Base-by-base conservation (phyloP, 2,329 filamentous ascomycete species). In the Ascochyta pisi region DNA sequence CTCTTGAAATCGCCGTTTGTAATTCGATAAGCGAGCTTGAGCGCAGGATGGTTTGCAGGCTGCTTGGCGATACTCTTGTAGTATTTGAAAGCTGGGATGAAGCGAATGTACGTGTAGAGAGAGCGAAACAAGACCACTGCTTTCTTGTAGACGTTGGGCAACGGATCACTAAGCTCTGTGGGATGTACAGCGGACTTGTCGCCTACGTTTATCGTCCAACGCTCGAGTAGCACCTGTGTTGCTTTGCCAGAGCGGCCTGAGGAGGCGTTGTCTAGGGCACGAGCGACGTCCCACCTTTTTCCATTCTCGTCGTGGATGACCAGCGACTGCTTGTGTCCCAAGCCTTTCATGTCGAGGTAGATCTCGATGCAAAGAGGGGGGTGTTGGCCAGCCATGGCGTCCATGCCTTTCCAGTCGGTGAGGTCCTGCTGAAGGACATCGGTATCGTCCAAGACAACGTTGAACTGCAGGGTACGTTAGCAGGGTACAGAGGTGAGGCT, bases 111-210 rank as follows among this genome's bases (percentile, higher is more conserved):
- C 45, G 91, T 86, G 74, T 91, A 96, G 41, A 99, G 83, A 1
- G 92, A 92, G 57, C 95, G 86, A 77, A 98, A 97, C 66, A 97
- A 87, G 64, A 98, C 90, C 62, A 99, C 96, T 67, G 91, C 92
- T 78, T 96, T 95, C 79, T 99, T 99, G 83, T 99, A 99, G 55
- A 96, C 88, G 48, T 91, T 94, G 13, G 95, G 92, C 47, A 98
- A 80, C 29, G 85, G 80, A 42, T 84, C 81, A 49, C 77, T 81
- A 47, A 86, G 75, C 56, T 87, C 83, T 35, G 79, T 80, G 67
- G 52, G 91, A 71, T 85, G 82, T 73, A 73, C 81, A 73, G 54
- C 81, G 75, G 54, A 63, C 54, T 70, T 78, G 64, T 86, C 85
- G 70, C 90, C 90, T 53, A 98, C 82, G 71, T 95, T 89, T 61